phyloP scores from a whole-genome alignment of 768 basidiomycete species.

The Boletus pseudo-olivaceus region DNA sequence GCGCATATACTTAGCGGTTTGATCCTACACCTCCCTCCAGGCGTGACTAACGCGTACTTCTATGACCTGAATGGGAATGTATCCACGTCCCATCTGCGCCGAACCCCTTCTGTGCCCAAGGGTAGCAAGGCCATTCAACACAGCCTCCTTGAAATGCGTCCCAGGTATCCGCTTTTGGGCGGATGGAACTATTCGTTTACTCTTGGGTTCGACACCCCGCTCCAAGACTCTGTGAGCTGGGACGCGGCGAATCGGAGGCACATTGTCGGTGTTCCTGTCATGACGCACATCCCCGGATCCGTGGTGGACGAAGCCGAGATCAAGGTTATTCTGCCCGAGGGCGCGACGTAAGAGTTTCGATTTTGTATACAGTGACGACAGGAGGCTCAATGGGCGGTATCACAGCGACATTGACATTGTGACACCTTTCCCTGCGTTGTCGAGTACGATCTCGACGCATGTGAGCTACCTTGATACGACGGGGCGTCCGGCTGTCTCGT shows the following conservation, averaged over 20 bases:
- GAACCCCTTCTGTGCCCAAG: slow-evolving; percentile 60
- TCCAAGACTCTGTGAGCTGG: slow-evolving; percentile 67
- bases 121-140: slow-evolving; percentile 48
- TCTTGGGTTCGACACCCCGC: slow-evolving; percentile 88
- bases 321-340: slow-evolving; percentile 85
- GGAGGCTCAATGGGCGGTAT: slow-evolving; percentile 8
- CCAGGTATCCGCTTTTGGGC: slow-evolving; percentile 90
- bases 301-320: slow-evolving; percentile 79
- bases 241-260: slow-evolving; percentile 62
- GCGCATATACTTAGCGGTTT: slow-evolving; percentile 72
- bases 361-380: slow-evolving; percentile 11
- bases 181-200: slow-evolving; percentile 98
- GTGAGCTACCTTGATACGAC: slow-evolving; percentile 88
- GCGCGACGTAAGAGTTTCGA: slow-evolving; percentile 70
- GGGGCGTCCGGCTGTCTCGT: slow-evolving; percentile 76
- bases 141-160: slow-evolving; percentile 77
- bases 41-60: slow-evolving; percentile 80
- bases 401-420: slow-evolving; percentile 71
- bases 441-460: slow-evolving; percentile 60
- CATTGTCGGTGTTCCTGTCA: slow-evolving; percentile 77
- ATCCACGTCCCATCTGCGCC: slow-evolving; percentile 84
- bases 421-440: slow-evolving; percentile 73
- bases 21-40: slow-evolving; percentile 77
- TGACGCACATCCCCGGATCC: slow-evolving; percentile 76
- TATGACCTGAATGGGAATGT: slow-evolving; percentile 95